phyloP scores from a whole-genome alignment of 1,139 yeast genomes.

The Hemisphaericaspora xylofermentans region DNA sequence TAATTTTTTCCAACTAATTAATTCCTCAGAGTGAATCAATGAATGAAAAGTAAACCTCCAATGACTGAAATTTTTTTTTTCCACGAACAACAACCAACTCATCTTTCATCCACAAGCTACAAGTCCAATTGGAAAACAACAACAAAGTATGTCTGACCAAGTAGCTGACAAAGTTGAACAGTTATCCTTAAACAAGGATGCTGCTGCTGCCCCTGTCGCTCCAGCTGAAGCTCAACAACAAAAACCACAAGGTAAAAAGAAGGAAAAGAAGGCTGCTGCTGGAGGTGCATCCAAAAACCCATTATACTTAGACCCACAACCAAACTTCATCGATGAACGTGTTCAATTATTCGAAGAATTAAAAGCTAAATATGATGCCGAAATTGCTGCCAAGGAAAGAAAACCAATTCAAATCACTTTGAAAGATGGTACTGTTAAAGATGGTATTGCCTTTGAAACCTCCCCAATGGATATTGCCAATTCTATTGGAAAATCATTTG shows the following conservation, averaged over 20 bases:
- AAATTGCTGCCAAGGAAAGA: conserved; percentile 58
- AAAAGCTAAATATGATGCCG: conserved; percentile 74
- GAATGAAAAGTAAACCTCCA: too few relatives aligned
- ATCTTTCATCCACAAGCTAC: too few relatives aligned
- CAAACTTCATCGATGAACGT: conserved; percentile 79
- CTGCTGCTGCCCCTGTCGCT: conserved; percentile 3
- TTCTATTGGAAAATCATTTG: conserved; percentile 77
- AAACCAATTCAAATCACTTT: conserved; percentile 72
- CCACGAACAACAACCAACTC: too few relatives aligned
- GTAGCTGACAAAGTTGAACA: conserved; percentile 16
- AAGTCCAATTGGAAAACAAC: not conserved
- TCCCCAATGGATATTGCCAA: conserved; percentile 84
- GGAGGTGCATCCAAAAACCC: conserved; percentile 36
- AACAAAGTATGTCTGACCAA: conserved; percentile 8
- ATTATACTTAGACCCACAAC: conserved; percentile 69
- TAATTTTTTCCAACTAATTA: too few relatives aligned
- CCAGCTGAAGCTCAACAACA: too few relatives aligned
- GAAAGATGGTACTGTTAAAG: conserved; percentile 80
- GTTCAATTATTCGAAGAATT: conserved; percentile 76
- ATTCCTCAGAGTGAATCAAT: too few relatives aligned
- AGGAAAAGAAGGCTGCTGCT: conserved; percentile 19
- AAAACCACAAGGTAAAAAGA: conserved; percentile 5
- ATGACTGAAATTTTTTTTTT: not conserved
- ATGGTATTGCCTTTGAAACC: conserved; percentile 86
- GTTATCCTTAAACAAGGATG: conserved; percentile 3